Percentiles rank a stretch among this genome's conserved stretches.
phyloP scores from a whole-genome alignment of 2,329 filamentous ascomycete species.

The Corynespora cassiicola region DNA sequence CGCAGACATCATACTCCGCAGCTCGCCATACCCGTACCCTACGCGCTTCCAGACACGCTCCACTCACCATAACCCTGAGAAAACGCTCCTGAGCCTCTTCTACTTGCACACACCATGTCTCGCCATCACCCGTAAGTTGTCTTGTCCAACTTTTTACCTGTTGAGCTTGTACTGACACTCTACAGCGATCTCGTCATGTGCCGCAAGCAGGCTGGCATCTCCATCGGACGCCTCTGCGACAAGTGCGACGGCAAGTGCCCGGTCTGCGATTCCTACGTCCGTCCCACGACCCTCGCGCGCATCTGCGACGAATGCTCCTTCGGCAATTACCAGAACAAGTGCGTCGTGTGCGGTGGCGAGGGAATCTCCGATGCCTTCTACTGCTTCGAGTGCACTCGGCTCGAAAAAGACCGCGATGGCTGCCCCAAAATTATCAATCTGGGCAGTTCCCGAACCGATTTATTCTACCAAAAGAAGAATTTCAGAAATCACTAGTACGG shows the following conservation, averaged over 20 bases:
- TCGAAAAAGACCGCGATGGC: slow-evolving; percentile 96
- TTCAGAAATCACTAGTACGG: slow-evolving; percentile 67
- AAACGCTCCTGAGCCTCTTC: background rate
- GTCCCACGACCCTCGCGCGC: slow-evolving; percentile 93
- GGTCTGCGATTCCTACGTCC: slow-evolving; percentile 98
- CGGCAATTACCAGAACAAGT: slow-evolving; percentile 99
- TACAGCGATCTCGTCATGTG: slow-evolving; percentile 96
- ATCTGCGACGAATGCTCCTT: slow-evolving; percentile 99
- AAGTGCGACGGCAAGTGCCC: slow-evolving; percentile 99
- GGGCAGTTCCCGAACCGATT: slow-evolving; percentile 92
- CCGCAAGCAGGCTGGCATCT: slow-evolving; percentile 96
- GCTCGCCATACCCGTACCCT: slow-evolving; percentile 4
- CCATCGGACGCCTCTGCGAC: slow-evolving; percentile 98
- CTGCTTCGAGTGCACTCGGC: slow-evolving; percentile 96
- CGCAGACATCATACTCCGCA: background rate
- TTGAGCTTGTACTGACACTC: too few species aligned
- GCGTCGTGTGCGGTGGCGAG: slow-evolving; percentile 97
- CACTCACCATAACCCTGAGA: background rate
- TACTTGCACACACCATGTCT: slow-evolving; percentile 67
- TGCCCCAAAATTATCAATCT: slow-evolving; percentile 99
- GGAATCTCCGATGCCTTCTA: slow-evolving; percentile 99
- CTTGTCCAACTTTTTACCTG: too few species aligned
- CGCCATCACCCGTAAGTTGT: slow-evolving; percentile 85
- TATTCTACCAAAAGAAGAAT: slow-evolving; percentile 79
- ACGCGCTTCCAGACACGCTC: slow-evolving; percentile 3